Percentiles rank a stretch among this genome's conserved stretches.
Conservation (phyloP, 352 stramenopile species). For the Phytophthora quininea region DNA sequence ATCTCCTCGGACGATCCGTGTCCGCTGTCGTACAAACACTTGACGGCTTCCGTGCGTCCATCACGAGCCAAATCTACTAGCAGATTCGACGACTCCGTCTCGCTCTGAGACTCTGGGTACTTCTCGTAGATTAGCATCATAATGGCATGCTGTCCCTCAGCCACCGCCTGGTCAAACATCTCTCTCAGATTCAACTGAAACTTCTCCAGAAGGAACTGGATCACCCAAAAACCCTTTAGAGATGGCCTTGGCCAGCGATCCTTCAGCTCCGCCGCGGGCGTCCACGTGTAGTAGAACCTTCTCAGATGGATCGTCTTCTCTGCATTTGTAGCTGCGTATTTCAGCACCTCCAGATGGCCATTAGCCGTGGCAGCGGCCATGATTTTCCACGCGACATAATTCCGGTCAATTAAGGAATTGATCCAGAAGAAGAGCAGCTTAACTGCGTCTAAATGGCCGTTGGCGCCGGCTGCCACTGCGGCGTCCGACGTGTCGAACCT, state of each 20-base stretch:
- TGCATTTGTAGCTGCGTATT: slow-evolving; percentile 2
- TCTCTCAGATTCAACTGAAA: not conserved
- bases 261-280: not conserved
- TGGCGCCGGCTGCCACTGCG: not conserved
- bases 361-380: not conserved
- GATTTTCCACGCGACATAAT: slow-evolving; percentile 4
- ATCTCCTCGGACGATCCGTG: not conserved
- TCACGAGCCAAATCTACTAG: slow-evolving; percentile 4
- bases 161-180: slow-evolving; percentile 3
- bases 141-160: slow-evolving; percentile 1
- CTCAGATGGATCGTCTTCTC: slow-evolving; percentile 3
- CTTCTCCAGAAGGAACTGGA: slow-evolving; percentile 3
- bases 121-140: slow-evolving; percentile 1
- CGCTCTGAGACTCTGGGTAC: not conserved
- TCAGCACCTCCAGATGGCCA: slow-evolving; percentile 3
- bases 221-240: slow-evolving; percentile 2
- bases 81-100: not conserved
- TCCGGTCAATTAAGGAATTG: not conserved
- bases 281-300: slow-evolving; percentile 3
- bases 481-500: not conserved
- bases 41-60: slow-evolving; percentile 1
- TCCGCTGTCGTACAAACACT: not conserved
- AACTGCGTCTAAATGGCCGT: slow-evolving; percentile 1
- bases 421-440: slow-evolving; percentile 6
- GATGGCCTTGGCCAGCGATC: not conserved